phyloP scores from a whole-genome alignment of 768 basidiomycete genomes.

The Tubosaeta sp. region DNA sequence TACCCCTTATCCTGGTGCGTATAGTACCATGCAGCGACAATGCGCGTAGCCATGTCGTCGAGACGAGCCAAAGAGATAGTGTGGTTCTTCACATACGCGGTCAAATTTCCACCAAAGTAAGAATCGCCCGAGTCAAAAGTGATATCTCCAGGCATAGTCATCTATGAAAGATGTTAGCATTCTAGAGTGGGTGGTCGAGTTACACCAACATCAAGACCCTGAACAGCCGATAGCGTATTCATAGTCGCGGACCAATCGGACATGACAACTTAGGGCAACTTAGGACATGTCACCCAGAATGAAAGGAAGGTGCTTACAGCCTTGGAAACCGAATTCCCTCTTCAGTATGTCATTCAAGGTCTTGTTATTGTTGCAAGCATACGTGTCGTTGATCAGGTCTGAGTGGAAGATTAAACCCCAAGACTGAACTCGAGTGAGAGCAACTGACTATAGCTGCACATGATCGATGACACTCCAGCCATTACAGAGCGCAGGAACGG shows the following conservation, averaged over 20 bases:
- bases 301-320: conserved; percentile 36
- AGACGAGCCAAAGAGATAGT: conserved; percentile 54
- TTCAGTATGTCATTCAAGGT: conserved; percentile 60
- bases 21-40: conserved; percentile 60
- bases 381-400: conserved; percentile 57
- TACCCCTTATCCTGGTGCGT: conserved; percentile 30
- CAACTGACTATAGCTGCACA: conserved; percentile 55
- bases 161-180: conserved; percentile 34
- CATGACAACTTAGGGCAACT: conserved; percentile 37
- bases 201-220: conserved; percentile 54
- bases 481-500: conserved; percentile 58
- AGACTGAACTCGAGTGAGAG: not conserved
- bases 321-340: conserved; percentile 62
- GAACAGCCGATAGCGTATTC: conserved; percentile 45
- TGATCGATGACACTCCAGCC: conserved; percentile 61
- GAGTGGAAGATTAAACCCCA: conserved; percentile 1
- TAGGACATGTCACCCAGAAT: not conserved
- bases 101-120: conserved; percentile 60
- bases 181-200: not conserved
- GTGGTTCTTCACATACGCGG: conserved; percentile 55
- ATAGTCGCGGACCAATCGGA: conserved; percentile 66
- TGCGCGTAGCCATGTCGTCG: conserved; percentile 70
- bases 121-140: conserved; percentile 32
- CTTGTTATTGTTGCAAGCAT: conserved; percentile 61
- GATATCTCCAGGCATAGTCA: conserved; percentile 72